Base-by-base conservation (phyloP, 495 filamentous ascomycete genomes). In the Trypethelium eluteriae region DNA sequence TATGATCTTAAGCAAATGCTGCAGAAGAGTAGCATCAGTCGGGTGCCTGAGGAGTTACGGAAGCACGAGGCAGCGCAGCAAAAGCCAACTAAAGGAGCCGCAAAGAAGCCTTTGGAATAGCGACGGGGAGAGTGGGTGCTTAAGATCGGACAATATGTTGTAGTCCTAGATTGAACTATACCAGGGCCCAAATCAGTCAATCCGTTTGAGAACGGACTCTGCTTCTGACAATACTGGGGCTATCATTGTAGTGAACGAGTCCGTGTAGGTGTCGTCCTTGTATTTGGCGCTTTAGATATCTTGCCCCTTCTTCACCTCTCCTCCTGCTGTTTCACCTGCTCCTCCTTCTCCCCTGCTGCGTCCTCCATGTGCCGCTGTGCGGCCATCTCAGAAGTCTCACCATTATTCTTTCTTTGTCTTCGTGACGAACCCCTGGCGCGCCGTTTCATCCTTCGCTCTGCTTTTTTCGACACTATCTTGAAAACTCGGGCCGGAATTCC, bases 1-100 rank as follows among this genome's bases (percentile, higher is more conserved):
- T 98, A 95, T 78, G 94, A 98, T 77, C 80, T 98, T 67, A 93
- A 90, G 76, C 91, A 96, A 80, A 98, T 98, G 87, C 84, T 98
- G 50, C 89, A 85, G 69, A 98, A 98, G 82, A 93, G 89, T 32
- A 84, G 85, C 1, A 95, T 98, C 61, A 92, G 88, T 3, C 86
- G 90, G 63, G 91, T 98, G 18, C 95, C 94, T 2, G 94, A 98
- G 67, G 94, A 98, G 75, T 79, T 99, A 67, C 82, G 91, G 75
- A 89, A 95, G 75, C 94, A 98, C 73, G 93, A 97, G 77, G 91
- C 91, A 0, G 93, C 94, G 46, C 94, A 98, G 79, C 90, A 90
- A 64, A 96, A 88, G 71, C 80, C 83, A 0, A 82, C 81, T 39
- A 82, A 82, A 49, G 82, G 86, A 32, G 10, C 18, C 7, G 53